Percentiles rank a stretch among this genome's conserved stretches.
Conservation (phyloP, 768 basidiomycete species). For the Boletus huronensis region DNA sequence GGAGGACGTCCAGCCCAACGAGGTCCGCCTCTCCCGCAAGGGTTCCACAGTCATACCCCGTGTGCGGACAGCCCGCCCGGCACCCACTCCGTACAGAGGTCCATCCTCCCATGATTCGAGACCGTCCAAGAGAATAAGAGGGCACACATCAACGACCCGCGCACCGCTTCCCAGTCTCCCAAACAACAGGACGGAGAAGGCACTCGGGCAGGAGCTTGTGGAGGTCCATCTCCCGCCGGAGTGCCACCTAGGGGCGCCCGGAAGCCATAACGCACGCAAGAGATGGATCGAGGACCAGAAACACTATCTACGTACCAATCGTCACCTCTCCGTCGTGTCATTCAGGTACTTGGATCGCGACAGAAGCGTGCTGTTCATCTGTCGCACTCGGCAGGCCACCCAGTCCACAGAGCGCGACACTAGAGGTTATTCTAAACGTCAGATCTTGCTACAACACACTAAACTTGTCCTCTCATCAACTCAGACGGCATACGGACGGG, state of each 20-base stretch:
- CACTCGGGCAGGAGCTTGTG: background rate
- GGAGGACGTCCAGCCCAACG: slow-evolving; percentile 42
- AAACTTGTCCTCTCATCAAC: background rate
- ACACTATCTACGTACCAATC: background rate
- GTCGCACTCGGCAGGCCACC: background rate
- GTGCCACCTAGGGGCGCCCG: slow-evolving; percentile 12
- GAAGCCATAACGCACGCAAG: slow-evolving; percentile 5
- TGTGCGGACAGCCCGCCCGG: slow-evolving; percentile 13
- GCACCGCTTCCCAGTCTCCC: background rate
- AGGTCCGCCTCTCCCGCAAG: slow-evolving; percentile 35
- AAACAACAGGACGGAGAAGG: background rate
- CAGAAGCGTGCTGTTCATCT: slow-evolving; percentile 9
- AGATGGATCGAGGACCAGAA: slow-evolving; percentile 16
- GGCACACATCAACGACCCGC: background rate
- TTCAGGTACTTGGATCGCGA: slow-evolving; percentile 5
- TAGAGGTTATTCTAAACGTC: slow-evolving; percentile 4
- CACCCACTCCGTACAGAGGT: background rate
- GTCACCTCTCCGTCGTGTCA: slow-evolving; percentile 11
- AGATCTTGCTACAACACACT: background rate
- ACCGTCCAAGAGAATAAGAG: slow-evolving; percentile 4
- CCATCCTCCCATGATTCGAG: background rate
- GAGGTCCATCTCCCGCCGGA: slow-evolving; percentile 7
- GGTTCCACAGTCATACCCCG: slow-evolving; percentile 29
- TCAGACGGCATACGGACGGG: background rate
- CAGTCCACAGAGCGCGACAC: background rate